Evolutionary conservation across 148 eudicot species (phyloP).

Genomic region (Diospyros kaki): DNA sequence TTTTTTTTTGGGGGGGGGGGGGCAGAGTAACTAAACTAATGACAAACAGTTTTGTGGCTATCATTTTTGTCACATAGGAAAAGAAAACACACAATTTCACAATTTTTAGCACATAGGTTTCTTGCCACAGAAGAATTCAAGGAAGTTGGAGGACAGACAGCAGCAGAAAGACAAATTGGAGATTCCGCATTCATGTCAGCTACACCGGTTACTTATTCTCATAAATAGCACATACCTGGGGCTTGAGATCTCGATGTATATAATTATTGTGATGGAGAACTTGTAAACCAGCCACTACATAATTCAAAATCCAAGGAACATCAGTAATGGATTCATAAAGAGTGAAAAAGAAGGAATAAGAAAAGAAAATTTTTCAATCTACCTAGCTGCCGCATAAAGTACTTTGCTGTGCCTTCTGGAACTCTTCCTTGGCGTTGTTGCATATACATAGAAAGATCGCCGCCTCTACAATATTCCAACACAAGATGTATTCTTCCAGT

Average conservation of each 20-base stretch:
- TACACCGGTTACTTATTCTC: neutral
- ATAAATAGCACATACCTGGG: conserved; percentile 51
- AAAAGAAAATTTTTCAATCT: conserved; percentile 16
- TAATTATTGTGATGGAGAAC: conserved; percentile 86
- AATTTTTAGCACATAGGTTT: no score
- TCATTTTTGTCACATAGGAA: no score
- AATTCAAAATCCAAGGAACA: conserved; percentile 13
- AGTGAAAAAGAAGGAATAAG: neutral
- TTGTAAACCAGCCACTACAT: conserved; percentile 80
- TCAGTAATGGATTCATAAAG: conserved; percentile 7
- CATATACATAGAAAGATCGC: conserved; percentile 77
- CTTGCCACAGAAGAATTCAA: no score
- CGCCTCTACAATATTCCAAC: conserved; percentile 92
- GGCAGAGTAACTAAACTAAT: no score
- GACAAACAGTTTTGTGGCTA: no score
- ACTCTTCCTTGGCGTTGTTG: conserved; percentile 78
- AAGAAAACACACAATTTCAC: no score
- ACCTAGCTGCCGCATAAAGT: conserved; percentile 93
- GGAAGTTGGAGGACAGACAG: no score
- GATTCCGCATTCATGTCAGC: neutral
- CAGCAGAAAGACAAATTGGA: neutral
- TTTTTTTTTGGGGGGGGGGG: no score
- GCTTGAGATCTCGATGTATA: conserved; percentile 93
- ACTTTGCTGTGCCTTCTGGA: conserved; percentile 75
- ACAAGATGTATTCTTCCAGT: conserved; percentile 89